Conservation (phyloP, 768 basidiomycete genomes). For the Tubosaeta sp. region DNA sequence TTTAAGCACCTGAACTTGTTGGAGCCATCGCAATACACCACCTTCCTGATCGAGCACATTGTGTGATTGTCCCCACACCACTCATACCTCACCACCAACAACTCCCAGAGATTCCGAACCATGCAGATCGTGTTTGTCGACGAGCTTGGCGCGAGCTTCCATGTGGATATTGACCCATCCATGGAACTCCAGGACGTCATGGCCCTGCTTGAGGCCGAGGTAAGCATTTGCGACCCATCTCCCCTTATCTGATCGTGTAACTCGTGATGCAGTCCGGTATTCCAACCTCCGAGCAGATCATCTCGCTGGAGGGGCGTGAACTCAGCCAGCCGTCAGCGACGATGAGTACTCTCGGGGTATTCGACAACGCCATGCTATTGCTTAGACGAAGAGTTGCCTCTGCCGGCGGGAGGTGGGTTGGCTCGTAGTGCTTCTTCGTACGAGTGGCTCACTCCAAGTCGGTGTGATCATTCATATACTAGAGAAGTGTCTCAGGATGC, state of each 20-base stretch:
- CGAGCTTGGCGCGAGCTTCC: conserved; percentile 59
- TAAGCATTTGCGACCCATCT: conserved; percentile 36
- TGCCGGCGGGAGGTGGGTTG: conserved; percentile 41
- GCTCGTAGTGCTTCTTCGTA: too few species aligned
- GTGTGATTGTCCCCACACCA: neutral
- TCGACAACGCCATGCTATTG: conserved; percentile 58
- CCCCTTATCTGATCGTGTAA: neutral
- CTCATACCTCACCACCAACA: neutral
- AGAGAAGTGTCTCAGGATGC: conserved; percentile 76
- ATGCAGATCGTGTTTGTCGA: conserved; percentile 76
- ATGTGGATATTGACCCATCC: conserved; percentile 79
- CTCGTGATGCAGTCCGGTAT: conserved; percentile 60
- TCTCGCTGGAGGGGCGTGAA: conserved; percentile 64
- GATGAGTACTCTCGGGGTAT: conserved; percentile 60
- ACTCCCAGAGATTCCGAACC: conserved; percentile 2
- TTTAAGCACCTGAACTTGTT: conserved; percentile 8
- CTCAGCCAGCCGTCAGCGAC: conserved; percentile 64
- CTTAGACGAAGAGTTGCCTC: conserved; percentile 54
- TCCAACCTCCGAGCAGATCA: conserved; percentile 65
- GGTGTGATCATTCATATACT: neutral
- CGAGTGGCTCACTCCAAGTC: neutral
- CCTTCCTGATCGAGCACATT: conserved; percentile 25
- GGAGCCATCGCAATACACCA: neutral
- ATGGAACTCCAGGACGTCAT: conserved; percentile 93
- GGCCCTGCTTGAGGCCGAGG: conserved; percentile 94